A percentile compares a stretch with the other conserved stretches of the same genome.
phyloP scores from a whole-genome alignment of 345 rosid genomes.

The Euclidium syriacum region DNA sequence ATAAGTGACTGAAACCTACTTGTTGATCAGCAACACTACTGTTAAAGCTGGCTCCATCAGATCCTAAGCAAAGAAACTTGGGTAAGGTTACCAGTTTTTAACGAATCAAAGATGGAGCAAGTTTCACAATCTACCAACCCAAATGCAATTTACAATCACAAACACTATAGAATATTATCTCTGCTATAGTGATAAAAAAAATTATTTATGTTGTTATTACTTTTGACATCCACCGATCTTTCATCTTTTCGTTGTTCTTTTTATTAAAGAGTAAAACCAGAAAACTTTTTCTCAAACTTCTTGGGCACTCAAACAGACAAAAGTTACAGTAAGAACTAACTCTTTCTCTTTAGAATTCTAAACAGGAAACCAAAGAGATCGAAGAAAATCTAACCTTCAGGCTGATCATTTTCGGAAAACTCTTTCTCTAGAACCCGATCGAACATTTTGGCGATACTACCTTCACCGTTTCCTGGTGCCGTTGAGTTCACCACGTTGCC shows the following conservation, averaged over 20 bases:
- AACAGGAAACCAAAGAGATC: too few relatives aligned
- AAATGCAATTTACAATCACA: conserved; percentile 2
- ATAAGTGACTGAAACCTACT: conserved; percentile 43
- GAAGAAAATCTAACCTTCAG: conserved; percentile 84
- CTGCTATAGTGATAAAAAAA: too few relatives aligned
- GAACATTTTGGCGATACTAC: conserved; percentile 90
- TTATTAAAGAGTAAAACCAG: too few relatives aligned
- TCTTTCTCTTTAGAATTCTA: too few relatives aligned
- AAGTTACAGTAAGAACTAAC: too few relatives aligned
- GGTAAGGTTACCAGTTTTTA: too few relatives aligned
- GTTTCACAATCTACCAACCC: neutral
- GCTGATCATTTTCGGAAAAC: conserved; percentile 83
- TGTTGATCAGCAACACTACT: conserved; percentile 90
- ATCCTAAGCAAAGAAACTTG: conserved; percentile 38
- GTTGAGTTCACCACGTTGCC: conserved; percentile 76
- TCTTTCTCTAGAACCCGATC: conserved; percentile 93
- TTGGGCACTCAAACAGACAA: too few relatives aligned
- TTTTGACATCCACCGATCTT: neutral
- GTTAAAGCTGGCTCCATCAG: conserved; percentile 87
- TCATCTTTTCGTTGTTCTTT: too few relatives aligned
- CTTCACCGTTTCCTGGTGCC: conserved; percentile 55
- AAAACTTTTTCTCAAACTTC: too few relatives aligned
- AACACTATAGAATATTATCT: too few relatives aligned
- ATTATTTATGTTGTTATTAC: too few relatives aligned
- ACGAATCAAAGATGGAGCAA: neutral